Evolutionary conservation across 768 basidiomycete genomes (phyloP).

Genomic region (Tulasnella calospora): DNA sequence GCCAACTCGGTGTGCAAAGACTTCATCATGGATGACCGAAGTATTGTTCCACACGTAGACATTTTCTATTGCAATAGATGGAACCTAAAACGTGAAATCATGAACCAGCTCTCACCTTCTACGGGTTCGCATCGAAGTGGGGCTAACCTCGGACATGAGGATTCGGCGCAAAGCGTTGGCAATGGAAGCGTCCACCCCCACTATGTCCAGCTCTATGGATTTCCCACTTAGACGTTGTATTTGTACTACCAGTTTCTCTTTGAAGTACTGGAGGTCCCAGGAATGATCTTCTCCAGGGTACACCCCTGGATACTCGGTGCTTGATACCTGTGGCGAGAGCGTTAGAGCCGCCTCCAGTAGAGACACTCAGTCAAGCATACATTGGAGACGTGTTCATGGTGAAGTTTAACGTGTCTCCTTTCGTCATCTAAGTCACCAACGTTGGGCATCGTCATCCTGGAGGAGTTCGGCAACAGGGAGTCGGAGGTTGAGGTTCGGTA

Average conservation of each 20-base stretch:
- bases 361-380: slow-evolving; percentile 25
- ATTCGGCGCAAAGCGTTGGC: slow-evolving; percentile 92
- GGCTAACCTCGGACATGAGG: slow-evolving; percentile 82
- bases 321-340: slow-evolving; percentile 55
- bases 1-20: slow-evolving; percentile 87
- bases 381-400: slow-evolving; percentile 60
- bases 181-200: slow-evolving; percentile 93
- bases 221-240: slow-evolving; percentile 75
- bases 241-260: slow-evolving; percentile 66
- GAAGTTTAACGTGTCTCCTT: slow-evolving; percentile 58
- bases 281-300: slow-evolving; percentile 77
- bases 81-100: slow-evolving; percentile 53
- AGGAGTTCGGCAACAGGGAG: neutral
- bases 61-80: slow-evolving; percentile 82
- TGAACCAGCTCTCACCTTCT: neutral
- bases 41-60: slow-evolving; percentile 96
- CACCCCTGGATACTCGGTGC: slow-evolving; percentile 87
- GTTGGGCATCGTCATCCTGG: neutral
- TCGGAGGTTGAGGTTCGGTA: neutral
- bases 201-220: slow-evolving; percentile 88
- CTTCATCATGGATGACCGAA: slow-evolving; percentile 87
- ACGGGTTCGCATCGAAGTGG: neutral
- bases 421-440: slow-evolving; percentile 36
- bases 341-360: neutral
- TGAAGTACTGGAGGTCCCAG: slow-evolving; percentile 74